These are phyloP conservation scores for Macrotyloma uniflorum DNA, from an alignment of 306 rosid species.

Conservation along the genomic window DNA sequence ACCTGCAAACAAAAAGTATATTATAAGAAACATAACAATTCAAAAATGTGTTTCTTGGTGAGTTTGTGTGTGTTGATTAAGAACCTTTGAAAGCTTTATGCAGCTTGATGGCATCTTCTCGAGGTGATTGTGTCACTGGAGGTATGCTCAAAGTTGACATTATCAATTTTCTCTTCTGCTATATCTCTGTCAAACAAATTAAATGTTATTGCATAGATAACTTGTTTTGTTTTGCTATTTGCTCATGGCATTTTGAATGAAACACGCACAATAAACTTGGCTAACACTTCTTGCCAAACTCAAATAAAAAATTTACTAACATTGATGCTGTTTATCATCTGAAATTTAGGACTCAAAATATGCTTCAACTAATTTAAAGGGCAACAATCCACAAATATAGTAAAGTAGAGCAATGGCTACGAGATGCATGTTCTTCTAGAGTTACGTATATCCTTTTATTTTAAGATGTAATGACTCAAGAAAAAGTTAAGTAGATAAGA, in stretches of 20 bases:
- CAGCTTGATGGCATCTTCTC: constrained; percentile 63
- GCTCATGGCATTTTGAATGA: not conserved
- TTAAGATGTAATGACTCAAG: too few relatives aligned
- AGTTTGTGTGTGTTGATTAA: not conserved
- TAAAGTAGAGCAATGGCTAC: constrained; percentile 24
- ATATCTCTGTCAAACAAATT: not conserved
- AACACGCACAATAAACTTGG: constrained; percentile 7
- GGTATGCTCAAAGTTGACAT: constrained; percentile 68
- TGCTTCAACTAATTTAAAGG: constrained; percentile 27
- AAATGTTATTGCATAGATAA: not conserved
- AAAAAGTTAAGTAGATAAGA: too few relatives aligned
- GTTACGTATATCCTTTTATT: constrained; percentile 24
- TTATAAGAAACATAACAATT: not conserved
- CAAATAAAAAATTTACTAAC: constrained; percentile 16
- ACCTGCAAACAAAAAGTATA: constrained; percentile 49
- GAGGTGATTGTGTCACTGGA: constrained; percentile 48
- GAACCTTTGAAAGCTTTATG: constrained; percentile 80
- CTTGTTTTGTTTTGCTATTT: not conserved
- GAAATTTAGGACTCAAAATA: constrained; percentile 15
- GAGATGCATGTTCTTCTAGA: constrained; percentile 19
- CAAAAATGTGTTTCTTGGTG: not conserved
- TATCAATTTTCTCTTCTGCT: not conserved
- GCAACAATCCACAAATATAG: constrained; percentile 13
- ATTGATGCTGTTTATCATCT: not conserved
- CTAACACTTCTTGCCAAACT: not conserved